phyloP scores from a whole-genome alignment of 345 rosid genomes.

The Salix viminalis region DNA sequence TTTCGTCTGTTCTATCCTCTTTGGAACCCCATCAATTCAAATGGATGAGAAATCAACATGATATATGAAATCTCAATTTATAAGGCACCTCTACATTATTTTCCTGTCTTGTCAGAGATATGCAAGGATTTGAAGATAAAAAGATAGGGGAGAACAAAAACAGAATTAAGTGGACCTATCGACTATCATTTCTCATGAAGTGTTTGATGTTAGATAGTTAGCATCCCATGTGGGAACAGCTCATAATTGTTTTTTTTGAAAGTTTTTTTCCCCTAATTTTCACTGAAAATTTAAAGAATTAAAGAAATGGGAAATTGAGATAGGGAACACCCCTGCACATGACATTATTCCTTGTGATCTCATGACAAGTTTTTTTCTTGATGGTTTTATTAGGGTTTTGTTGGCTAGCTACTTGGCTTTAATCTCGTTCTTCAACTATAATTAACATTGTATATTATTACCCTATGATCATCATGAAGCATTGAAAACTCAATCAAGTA shows the following conservation, averaged over 20 bases:
- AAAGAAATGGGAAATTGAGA: background rate
- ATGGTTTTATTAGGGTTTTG: background rate
- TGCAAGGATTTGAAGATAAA: background rate
- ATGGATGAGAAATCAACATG: background rate
- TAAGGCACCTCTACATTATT: background rate
- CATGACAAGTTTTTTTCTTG: background rate
- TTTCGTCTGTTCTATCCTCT: background rate
- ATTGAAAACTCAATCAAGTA: background rate
- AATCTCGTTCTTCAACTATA: background rate
- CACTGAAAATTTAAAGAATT: background rate
- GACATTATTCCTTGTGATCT: background rate
- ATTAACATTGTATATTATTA: background rate
- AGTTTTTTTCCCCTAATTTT: background rate
- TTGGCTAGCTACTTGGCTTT: background rate
- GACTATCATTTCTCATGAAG: background rate
- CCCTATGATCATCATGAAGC: background rate
- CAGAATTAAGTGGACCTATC: background rate
- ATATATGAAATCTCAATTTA: background rate
- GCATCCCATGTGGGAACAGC: slow-evolving; percentile 4
- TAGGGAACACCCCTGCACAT: background rate
- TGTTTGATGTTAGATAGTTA: background rate
- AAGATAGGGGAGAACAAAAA: background rate
- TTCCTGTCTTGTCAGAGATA: background rate
- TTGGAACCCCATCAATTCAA: background rate
- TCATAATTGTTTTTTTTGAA: background rate